Conservation (phyloP, 2,329 filamentous ascomycete species). For the Madurella mycetomatis region DNA sequence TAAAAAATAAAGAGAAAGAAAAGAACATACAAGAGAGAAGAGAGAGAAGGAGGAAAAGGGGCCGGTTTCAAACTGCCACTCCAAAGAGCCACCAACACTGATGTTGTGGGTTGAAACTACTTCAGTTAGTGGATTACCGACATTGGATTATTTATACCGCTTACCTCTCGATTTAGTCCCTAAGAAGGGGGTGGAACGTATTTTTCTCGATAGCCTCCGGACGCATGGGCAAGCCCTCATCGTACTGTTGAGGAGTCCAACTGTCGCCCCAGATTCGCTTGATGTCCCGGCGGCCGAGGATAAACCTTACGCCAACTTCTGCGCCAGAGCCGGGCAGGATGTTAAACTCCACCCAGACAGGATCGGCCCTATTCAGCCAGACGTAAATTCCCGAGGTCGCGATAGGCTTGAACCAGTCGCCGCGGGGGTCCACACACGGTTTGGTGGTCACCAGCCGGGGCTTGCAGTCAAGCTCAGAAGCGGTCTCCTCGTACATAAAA, state of each 20-base stretch:
- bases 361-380: not conserved
- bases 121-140: too few relatives aligned
- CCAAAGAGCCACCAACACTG: too few relatives aligned
- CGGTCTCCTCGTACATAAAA: not conserved
- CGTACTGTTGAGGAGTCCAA: not conserved
- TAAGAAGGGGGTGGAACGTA: too few relatives aligned
- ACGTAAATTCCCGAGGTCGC: not conserved
- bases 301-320: not conserved
- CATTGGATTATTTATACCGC: too few relatives aligned
- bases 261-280: not conserved
- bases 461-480: not conserved
- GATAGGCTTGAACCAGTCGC: not conserved
- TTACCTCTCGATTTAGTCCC: too few relatives aligned
- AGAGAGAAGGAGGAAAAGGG: too few relatives aligned
- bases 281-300: not conserved
- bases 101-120: too few relatives aligned
- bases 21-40: too few relatives aligned
- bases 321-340: not conserved
- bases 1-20: too few relatives aligned
- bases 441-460: not conserved
- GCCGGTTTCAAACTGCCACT: too few relatives aligned
- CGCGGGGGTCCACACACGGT: not conserved
- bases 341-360: not conserved
- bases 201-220: not conserved
- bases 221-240: not conserved